Evolutionary conservation across 495 filamentous ascomycete genomes (phyloP), one percentile per base, ranked within the genome.

Genomic region (Penicillium maclennaniae): DNA sequence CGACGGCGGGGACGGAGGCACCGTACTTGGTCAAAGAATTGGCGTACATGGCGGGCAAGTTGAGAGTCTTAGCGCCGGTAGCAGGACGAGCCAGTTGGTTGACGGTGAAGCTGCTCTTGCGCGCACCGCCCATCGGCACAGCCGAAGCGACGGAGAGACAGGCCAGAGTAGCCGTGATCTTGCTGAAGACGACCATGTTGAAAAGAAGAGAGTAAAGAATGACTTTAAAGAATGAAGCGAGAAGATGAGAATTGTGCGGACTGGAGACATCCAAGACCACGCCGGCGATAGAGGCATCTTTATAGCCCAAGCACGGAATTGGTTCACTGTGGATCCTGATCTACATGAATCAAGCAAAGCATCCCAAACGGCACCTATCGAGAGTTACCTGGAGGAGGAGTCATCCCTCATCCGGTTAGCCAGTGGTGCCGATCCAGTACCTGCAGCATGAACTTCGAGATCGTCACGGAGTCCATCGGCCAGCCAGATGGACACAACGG

Each of bases 181-280:
- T 71, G 66, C 62, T 73, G 63, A 74, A 64, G 62, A 70, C 66
- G 61, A 76, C 71, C 73, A 76, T 76, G 41, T 31, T 73, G 66
- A 45, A 45, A 37, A 12, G 7, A 23, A 26, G 31, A 25, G 25
- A 19, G 42, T 25, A 39, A 39, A 38, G 49, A 51, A 51, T 44
- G 59, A 48, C 34, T 53, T 41, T 23, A 53, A 57, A 53, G 57
- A 58, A 61, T 20, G 55, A 21, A 47, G 25, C 34, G 36, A 27
- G 20, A 41, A 43, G 38, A 45, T 54, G 46, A 51, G 57, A 53
- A 45, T 41, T 38, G 41, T 52, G 50, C 46, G 51, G 49, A 47
- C 37, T 54, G 19, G 49, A 53, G 51, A 23, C 34, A 45, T 48
- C 41, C 12, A 38, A 49, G 47, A 53, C 45, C 36, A 25, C 10